Base-by-base conservation (phyloP, 257 asterid species). In the Primulina tabacum region DNA sequence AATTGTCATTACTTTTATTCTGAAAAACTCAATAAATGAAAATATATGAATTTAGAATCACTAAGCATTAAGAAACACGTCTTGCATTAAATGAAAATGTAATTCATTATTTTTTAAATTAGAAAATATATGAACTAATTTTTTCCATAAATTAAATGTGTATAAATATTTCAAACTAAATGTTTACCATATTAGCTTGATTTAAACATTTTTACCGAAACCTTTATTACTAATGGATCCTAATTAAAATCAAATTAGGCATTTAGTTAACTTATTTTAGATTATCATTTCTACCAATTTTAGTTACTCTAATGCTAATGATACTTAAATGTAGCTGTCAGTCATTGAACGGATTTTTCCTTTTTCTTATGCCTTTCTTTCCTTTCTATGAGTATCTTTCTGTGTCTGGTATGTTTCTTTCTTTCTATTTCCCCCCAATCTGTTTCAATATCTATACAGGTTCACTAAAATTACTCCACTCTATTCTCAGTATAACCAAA, bases 401-500 rank as follows among this genome's bases (percentile, higher is more conserved):
- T 18, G 40, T 53, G 43, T 53, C 63, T 32, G 43, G 29, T 37
- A 24, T 20, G 14, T 68, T 55, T 40, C 30, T 59, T 68, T 64
- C 1, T 50, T 69, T 32, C 18, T 59, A 68, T 59, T 1, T 52
- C 37, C 8, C 66, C 9, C 35, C 35, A 14, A 12, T 58, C 65
- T 68, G 18, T 57, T 69, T 26, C 65, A 33, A 38, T 57, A 65
- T 47, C 71, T 58, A 17, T 53, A 38, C 34, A 55, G 72, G 43
- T 60, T 69, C 53, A 38, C 59, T 28, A 55, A 67, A 59, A 69
- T 69, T 26, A 47, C 28, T 33, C 65, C 47, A 33, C 68, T 73
- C 35, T 67, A 60, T 67, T 66, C 72, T 82, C 80, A 80, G 88
- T 76, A 70, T 71, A 74, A 77, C 73, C 89, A 86, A 83, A 83